Evolutionary conservation across 129 eudicot species (phyloP), one percentile per base, ranked within the genome.

Genomic region (Ambrosia trifida): DNA sequence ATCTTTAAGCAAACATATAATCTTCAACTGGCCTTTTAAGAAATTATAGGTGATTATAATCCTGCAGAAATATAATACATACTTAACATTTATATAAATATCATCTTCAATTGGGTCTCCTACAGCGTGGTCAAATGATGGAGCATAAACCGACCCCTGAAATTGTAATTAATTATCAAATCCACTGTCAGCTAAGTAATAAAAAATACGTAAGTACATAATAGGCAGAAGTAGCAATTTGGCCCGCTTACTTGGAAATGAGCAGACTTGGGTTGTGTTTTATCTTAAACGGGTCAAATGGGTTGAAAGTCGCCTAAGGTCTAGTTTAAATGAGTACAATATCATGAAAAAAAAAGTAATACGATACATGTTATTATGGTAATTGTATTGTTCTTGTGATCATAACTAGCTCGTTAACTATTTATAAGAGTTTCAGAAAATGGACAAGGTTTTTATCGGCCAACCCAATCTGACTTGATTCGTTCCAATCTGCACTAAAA

Each of bases 31-130:
- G 31, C 56, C 3, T 66, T 16, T 40, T 43, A 16, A 31, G 44
- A 56, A 7, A 59, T 46, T 43, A 11, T 43, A 11, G 28, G 60
- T 17, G 16, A 76, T 51, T 74, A 28, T 54, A 80, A 61, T 16
- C 9, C 44, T 24, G 68, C 69, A 52, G 18, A 53, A 31, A 69
- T 36, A 53, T 28, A 61, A 61, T 41, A 85, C 96, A 72, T 85
- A 93, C 98, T 87, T 88, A 73, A 85, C 83, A 80, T 84, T 85
- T 43, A 94, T 80, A 77, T 83, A 89, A 77, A 94, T 83, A 74
- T 85, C 96, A 77, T 94, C 98, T 89, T 94, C 93, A 63, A 87
- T 66, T 30, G 98, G 97, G 74, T 94, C 98, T 70, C 98, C 98
- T 62, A 89, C 92, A 62, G 96, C 96, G 82, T 94, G 98, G 82